Base-by-base conservation (phyloP, 2,329 filamentous ascomycete species). In the Clonostachys chloroleuca region DNA sequence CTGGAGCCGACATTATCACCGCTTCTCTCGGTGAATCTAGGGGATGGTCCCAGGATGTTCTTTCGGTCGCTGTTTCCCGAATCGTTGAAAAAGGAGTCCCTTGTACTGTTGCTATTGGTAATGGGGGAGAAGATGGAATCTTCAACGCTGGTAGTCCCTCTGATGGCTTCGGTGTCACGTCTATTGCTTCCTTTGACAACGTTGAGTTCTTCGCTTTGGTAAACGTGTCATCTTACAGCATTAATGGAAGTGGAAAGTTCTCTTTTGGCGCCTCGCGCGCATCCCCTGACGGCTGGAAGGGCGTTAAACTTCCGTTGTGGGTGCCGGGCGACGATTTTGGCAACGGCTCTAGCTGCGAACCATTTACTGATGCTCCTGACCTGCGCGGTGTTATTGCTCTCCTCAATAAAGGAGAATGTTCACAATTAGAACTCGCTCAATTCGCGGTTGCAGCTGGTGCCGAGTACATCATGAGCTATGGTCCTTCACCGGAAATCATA, bases 391-490 rank as follows among this genome's bases (percentile, higher is more conserved):
- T 76, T 43, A 74, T 87, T 37, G 80, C 83, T 4, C 72, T 86
- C 10, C 67, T 86, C 39, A 77, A 77, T 42, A 74, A 80, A 20
- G 81, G 81, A 43, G 73, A 64, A 10, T 86, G 82, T 59, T 70
- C 70, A 0, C n/a, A n/a, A n/a, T n/a, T n/a, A n/a, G n/a, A n/a
- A n/a, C 83, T 83, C 49, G 65, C 68, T 3, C 54, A 69, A 12
- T 84, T 86, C 65, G 76, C 76, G 5, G 73, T 66, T 3, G 70
- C 67, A 7, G 70, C 70, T 43, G 83, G 83, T 12, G 83, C 79
- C 44, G 73, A 77, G 57, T 82, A 84, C 52, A 62, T 86, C 47
- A 63, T 86, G 52, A 67, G 82, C 55, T 86, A 84, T 63, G n/a
- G n/a, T n/a, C n/a, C n/a, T n/a, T n/a, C n/a, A n/a, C n/a, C n/a